Evolutionary conservation across 1,139 yeast species (phyloP).

Genomic region (Geotrichum fermentans): DNA sequence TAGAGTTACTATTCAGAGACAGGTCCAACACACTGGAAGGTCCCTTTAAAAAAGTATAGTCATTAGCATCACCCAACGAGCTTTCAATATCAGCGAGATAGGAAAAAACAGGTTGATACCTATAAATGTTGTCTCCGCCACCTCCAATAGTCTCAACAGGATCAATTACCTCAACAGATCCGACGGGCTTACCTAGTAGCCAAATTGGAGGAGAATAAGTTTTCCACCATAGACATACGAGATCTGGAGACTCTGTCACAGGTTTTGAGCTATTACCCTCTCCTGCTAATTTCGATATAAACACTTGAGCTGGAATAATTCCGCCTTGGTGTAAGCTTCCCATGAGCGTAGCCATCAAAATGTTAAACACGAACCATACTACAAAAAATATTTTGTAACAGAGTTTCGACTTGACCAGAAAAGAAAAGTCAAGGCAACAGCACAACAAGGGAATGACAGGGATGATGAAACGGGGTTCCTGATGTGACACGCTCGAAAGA

Average conservation of each 20-base stretch:
- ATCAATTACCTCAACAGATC: constrained; percentile 28
- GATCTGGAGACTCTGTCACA: neutral
- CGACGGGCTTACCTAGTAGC: constrained; percentile 50
- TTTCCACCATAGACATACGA: constrained; percentile 77
- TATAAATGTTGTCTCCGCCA: constrained; percentile 35
- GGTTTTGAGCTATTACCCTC: neutral
- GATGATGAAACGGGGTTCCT: constrained; percentile 76
- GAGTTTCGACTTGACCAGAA: constrained; percentile 22
- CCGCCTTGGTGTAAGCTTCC: constrained; percentile 92
- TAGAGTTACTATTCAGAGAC: too few species aligned
- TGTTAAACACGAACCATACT: constrained; percentile 64
- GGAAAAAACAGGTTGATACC: constrained; percentile 38
- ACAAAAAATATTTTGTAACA: constrained; percentile 34
- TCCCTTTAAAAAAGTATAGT: neutral
- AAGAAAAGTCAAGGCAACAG: constrained; percentile 49
- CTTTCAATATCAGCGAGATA: constrained; percentile 29
- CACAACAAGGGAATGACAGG: constrained; percentile 74
- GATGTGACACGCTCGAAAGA: constrained; percentile 79
- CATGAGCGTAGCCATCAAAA: constrained; percentile 56
- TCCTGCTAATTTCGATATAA: constrained; percentile 26
- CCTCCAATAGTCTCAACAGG: constrained; percentile 26
- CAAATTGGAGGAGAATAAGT: constrained; percentile 92
- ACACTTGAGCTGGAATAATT: constrained; percentile 59
- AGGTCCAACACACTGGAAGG: constrained; percentile 2
- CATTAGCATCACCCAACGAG: constrained; percentile 25